Evolutionary conservation across 225 moss, liverwort and hornwort species (phyloP).

Genomic region (Neckera pumila): DNA sequence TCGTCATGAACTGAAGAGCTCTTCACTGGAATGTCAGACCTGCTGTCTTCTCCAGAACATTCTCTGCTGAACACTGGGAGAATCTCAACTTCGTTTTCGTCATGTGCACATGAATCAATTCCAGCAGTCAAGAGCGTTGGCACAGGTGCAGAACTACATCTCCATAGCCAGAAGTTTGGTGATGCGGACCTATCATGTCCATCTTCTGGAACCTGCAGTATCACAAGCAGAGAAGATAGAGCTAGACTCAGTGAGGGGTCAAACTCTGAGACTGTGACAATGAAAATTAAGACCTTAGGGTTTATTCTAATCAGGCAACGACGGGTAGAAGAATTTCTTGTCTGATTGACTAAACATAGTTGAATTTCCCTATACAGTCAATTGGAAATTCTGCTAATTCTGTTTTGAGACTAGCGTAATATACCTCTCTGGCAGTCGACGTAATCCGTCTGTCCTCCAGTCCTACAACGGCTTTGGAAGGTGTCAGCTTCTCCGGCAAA

Average conservation of each 20-base stretch:
- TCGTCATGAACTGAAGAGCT: neutral
- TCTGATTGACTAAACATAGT: neutral
- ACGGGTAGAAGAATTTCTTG: neutral
- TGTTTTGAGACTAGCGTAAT: neutral
- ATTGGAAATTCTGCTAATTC: neutral
- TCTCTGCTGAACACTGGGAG: constrained; percentile 9
- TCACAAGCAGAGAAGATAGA: neutral
- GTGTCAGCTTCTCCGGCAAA: constrained; percentile 14
- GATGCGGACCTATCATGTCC: neutral
- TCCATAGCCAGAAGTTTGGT: constrained; percentile 36
- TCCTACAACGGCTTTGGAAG: constrained; percentile 1
- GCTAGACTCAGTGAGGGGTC: neutral
- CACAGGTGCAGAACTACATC: constrained; percentile 47
- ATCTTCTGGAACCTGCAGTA: neutral
- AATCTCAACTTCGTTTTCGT: neutral
- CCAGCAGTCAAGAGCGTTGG: constrained; percentile 15
- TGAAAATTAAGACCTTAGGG: neutral
- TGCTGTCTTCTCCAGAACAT: neutral
- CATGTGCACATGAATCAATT: neutral
- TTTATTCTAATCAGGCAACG: neutral
- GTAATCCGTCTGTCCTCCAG: constrained; percentile 4
- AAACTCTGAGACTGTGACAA: neutral
- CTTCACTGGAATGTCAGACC: neutral
- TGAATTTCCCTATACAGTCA: neutral
- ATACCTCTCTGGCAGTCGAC: neutral